These are phyloP conservation scores for Boletus barrowsii DNA, from an alignment of 768 basidiomycete genomes.

Conservation along the genomic window DNA sequence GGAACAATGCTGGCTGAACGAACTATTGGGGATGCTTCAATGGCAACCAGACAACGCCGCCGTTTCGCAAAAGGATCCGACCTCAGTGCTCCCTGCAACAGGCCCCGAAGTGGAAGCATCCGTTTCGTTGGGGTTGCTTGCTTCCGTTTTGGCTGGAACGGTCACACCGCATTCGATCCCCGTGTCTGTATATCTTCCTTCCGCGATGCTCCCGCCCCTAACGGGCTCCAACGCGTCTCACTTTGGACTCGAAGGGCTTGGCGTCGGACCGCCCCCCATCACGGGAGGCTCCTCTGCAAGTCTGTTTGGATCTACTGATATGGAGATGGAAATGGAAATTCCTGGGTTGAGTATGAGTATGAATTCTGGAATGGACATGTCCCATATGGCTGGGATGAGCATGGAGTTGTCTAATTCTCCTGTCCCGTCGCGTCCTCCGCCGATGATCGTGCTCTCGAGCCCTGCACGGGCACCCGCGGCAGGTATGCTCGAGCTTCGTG, in stretches of 20 bases:
- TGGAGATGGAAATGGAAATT: constrained; percentile 36
- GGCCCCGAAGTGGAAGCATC: constrained; percentile 31
- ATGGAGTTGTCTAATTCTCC: constrained; percentile 33
- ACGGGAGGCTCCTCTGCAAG: constrained; percentile 24
- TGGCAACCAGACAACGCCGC: constrained; percentile 53
- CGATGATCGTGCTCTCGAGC: constrained; percentile 61
- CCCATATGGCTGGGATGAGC: constrained; percentile 28
- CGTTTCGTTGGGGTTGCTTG: constrained; percentile 54
- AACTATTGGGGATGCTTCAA: constrained; percentile 53
- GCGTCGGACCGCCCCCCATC: constrained; percentile 24
- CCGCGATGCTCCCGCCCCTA: constrained; percentile 27
- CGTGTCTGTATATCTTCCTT: constrained; percentile 65
- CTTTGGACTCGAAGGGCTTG: constrained; percentile 27
- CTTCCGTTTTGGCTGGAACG: constrained; percentile 63
- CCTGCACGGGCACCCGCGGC: constrained; percentile 64
- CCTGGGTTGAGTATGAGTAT: constrained; percentile 36
- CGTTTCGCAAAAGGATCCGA: constrained; percentile 4
- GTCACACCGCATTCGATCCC: constrained; percentile 45
- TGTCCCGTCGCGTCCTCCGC: constrained; percentile 37
- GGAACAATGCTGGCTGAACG: constrained; percentile 85
- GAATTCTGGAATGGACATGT: constrained; percentile 29
- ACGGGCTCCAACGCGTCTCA: constrained; percentile 17
- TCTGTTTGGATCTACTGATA: constrained; percentile 31
- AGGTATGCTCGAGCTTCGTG: constrained; percentile 62
- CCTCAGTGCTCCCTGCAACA: background rate